Base-by-base conservation (phyloP, 495 filamentous ascomycete species). In the Podospora comata region DNA sequence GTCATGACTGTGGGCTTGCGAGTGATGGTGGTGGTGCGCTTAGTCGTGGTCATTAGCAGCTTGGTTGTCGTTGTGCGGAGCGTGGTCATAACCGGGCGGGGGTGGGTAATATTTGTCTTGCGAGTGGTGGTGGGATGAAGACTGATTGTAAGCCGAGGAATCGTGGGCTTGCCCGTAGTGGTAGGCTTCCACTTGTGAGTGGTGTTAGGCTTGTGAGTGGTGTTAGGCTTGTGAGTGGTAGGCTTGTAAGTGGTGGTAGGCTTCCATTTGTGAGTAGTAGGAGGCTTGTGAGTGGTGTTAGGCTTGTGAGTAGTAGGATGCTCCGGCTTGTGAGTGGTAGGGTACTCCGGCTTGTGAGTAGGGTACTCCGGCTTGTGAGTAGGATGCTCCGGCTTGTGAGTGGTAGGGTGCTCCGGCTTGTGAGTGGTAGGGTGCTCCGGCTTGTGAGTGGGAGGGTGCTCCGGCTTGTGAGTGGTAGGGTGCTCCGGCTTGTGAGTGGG, bases 1-100 rank as follows among this genome's bases (percentile, higher is more conserved):
- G 65, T 48, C 30, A 66, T 23, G n/a, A 66, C 57, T 6, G 62
- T 65, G 4, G 62, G 62, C 18, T 15, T 11, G 4, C 20, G 34
- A n/a, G 56, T 56, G 27, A 23, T 58, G 55, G 23, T 26, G 55
- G n/a, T 58, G 5, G 55, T 58, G 55, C 9, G n/a, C 5, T 7
- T 9, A 13, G 55, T 20, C 18, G 23, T 26, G 5, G 23, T 19
- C 18, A n/a, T 58, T 19, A n/a, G 19, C 55, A 26, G n/a, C 16
- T 20, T 19, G 9, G 55, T 58, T 5, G 55, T 58, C 3, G 55
- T 58, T 2, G 55, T 19, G 55, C n/a, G 23, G 55, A 58, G 16
- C 5, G 23, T 20, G 55, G 55, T 58, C 9, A 18, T 20, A 18
- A 20, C 19, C 55, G 18, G 55, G n/a, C n/a, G 55, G 23, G 55